Conservation (phyloP, 257 asterid species). For the Solanum gracilifrons region DNA sequence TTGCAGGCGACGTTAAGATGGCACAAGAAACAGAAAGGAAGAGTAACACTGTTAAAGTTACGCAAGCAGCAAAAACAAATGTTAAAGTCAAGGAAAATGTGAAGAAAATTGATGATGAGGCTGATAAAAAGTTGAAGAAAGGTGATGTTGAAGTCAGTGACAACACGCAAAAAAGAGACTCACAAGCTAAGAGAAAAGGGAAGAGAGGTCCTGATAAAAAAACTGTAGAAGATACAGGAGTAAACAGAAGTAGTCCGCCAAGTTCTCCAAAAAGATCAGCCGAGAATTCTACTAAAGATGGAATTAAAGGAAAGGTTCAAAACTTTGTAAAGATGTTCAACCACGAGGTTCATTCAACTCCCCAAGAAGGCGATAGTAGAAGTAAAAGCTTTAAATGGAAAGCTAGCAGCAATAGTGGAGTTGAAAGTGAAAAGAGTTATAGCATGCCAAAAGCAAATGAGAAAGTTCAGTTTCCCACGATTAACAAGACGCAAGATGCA, state of each 20-base stretch:
- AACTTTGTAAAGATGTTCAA: constrained; percentile 71
- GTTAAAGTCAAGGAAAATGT: constrained; percentile 9
- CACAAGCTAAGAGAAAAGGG: not conserved
- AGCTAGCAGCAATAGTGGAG: constrained; percentile 6
- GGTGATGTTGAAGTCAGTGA: not conserved
- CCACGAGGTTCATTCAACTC: constrained; percentile 28
- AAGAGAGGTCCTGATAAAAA: not conserved
- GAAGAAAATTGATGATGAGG: constrained; percentile 23
- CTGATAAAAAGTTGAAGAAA: constrained; percentile 20
- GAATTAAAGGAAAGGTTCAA: constrained; percentile 55
- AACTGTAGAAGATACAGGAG: constrained; percentile 9
- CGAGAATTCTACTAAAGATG: constrained; percentile 13
- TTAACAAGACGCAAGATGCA: constrained; percentile 29
- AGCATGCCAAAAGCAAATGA: constrained; percentile 19
- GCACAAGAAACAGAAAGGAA: constrained; percentile 11
- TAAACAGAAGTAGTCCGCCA: constrained; percentile 10
- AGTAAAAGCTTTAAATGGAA: constrained; percentile 41
- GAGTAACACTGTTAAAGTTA: constrained; percentile 8
- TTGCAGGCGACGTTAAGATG: constrained; percentile 14
- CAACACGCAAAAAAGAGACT: not conserved
- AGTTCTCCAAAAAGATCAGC: constrained; percentile 9
- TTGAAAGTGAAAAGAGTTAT: constrained; percentile 21
- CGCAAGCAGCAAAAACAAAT: constrained; percentile 4
- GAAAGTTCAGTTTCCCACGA: constrained; percentile 10
- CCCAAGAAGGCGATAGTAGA: constrained; percentile 19